These are phyloP conservation scores for Datisca glomerata DNA, from an alignment of 306 rosid species.

Conservation along the genomic window DNA sequence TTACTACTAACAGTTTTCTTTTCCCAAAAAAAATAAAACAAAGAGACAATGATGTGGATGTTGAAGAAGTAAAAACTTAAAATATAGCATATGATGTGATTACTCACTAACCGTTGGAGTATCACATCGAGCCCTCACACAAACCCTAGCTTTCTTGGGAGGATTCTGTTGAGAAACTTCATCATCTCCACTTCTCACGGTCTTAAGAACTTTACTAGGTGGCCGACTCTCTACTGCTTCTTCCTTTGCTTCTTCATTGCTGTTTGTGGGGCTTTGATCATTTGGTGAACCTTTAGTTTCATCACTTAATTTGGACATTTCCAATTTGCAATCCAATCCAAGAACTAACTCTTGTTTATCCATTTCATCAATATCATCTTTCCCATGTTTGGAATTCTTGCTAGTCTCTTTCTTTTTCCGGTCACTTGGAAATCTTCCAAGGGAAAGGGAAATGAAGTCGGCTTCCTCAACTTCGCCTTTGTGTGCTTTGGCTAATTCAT, in stretches of 20 bases:
- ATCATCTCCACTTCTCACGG: conserved; percentile 38
- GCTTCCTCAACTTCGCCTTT: conserved; percentile 24
- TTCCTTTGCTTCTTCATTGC: conserved; percentile 39
- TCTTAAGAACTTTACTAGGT: conserved; percentile 29
- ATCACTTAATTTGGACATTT: conserved; percentile 31
- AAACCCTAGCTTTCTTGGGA: conserved; percentile 72
- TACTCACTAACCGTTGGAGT: conserved; percentile 57
- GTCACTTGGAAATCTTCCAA: conserved; percentile 43
- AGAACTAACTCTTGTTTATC: conserved; percentile 33
- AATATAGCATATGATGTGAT: background rate
- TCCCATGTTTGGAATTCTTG: background rate
- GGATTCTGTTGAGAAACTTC: conserved; percentile 56
- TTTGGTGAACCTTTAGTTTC: conserved; percentile 15
- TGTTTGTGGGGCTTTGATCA: conserved; percentile 27
- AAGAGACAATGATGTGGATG: too few species aligned
- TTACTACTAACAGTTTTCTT: background rate
- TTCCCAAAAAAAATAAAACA: background rate
- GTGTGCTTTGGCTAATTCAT: background rate
- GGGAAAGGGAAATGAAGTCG: conserved; percentile 59
- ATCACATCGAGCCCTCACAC: conserved; percentile 76
- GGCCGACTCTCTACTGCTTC: conserved; percentile 51
- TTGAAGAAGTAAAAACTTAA: too few species aligned
- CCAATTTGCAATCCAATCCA: conserved; percentile 53
- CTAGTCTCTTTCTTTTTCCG: conserved; percentile 28
- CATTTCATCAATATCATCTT: conserved; percentile 12